Base-by-base conservation (phyloP, 2,329 filamentous ascomycete species). In the Penicillium frequentans region DNA sequence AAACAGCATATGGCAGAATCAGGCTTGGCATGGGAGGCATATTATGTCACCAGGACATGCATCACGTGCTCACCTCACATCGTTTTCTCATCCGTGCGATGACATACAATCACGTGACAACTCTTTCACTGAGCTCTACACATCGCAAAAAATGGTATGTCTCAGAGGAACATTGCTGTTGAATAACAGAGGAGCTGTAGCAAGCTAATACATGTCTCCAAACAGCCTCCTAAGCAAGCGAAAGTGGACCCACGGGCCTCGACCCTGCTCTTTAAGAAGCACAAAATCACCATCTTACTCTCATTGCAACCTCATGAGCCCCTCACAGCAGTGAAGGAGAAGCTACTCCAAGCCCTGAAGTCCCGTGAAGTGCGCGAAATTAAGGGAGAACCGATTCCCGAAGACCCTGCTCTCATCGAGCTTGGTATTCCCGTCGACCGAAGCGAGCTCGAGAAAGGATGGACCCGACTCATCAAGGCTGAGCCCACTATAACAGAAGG, bases 231-330 rank as follows among this genome's bases (percentile, higher is more conserved):
- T 13, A 57, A 56, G 29, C 50, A 60, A 56, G 44, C 60, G 23
- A 67, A 68, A 24, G 49, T 65, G 27, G 67, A 71, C 48, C 80
- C 85, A 45, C 75, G 80, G n/a, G 78, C 82, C 63, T 80, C 84
- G 65, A 90, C 88, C 10, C 77, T 93, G 54, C 83, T 87, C 58
- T 86, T 93, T 76, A 91, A 91, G 73, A 83, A 89, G 70, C 86
- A 88, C 68, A 84, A 85, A 56, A 84, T 86, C 65, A 92, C 88
- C 4, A 80, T 91, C 62, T 84, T 90, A 66, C 79, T 92, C 56
- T 86, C 89, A 60, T 81, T 88, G 46, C 81, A 85, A 39, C 77
- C 85, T 5, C 75, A 82, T 14, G 81, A 82, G 39, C 73, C 85
- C 11, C 84, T 91, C 67, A 74, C 79, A 16, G 73, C 78, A 1